These are phyloP conservation scores for Rhodamnia rubescens DNA, from an alignment of 345 rosid genomes.

Conservation along the genomic window DNA sequence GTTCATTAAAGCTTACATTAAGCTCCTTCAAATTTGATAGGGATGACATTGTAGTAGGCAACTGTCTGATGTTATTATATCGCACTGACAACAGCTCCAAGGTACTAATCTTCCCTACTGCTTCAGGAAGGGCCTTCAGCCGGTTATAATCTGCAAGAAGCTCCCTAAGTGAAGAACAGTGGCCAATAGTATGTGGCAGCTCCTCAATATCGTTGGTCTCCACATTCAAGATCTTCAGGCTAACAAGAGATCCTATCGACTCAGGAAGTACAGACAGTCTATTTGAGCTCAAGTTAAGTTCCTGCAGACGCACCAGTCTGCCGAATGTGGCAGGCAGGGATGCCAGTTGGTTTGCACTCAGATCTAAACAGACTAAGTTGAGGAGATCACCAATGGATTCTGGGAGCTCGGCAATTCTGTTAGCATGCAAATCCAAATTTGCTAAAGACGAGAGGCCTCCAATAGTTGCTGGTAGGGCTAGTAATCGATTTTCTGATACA, in stretches of 20 bases:
- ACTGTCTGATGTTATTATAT: conserved; percentile 74
- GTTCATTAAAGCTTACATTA: conserved; percentile 94
- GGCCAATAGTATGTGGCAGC: conserved; percentile 68
- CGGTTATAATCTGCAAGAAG: conserved; percentile 83
- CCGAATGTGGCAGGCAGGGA: conserved; percentile 53
- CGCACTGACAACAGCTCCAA: conserved; percentile 73
- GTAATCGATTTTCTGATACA: conserved; percentile 74
- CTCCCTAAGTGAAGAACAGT: conserved; percentile 60
- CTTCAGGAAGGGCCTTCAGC: conserved; percentile 96
- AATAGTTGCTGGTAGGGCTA: conserved; percentile 50
- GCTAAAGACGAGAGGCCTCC: conserved; percentile 76
- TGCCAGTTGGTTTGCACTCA: conserved; percentile 68
- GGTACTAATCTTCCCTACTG: conserved; percentile 74
- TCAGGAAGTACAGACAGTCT: conserved; percentile 54
- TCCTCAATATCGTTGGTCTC: conserved; percentile 91
- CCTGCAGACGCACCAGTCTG: conserved; percentile 62
- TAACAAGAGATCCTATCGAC: conserved; percentile 56
- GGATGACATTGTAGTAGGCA: conserved; percentile 91
- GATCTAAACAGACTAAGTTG: conserved; percentile 49
- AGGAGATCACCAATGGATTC: conserved; percentile 70
- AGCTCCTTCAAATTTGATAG: conserved; percentile 70
- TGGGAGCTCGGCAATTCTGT: conserved; percentile 62
- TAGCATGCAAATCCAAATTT: conserved; percentile 70
- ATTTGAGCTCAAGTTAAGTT: conserved; percentile 88
- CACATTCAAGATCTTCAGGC: conserved; percentile 47